Evolutionary conservation across 768 basidiomycete genomes (phyloP).

Genomic region (Hygrophoropsis aurantiaca): DNA sequence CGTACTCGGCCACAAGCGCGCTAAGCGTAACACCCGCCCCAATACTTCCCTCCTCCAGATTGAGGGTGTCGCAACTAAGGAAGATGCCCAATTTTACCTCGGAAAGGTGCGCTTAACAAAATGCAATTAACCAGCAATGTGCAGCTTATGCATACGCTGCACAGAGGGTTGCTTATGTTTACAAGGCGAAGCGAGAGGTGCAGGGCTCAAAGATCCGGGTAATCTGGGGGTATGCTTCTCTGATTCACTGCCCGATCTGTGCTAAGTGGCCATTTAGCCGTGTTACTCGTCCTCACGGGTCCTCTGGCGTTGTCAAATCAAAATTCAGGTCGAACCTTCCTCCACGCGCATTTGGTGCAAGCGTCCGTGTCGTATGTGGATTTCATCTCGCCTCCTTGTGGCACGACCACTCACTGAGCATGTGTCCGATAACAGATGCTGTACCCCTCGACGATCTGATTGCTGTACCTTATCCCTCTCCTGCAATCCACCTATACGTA

Average conservation of each 20-base stretch:
- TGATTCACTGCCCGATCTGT: not conserved
- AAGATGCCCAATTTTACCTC: conserved; percentile 97
- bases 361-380: conserved; percentile 87
- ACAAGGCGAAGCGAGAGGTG: conserved; percentile 93
- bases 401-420: too few relatives aligned
- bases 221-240: conserved; percentile 88
- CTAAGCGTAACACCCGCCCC: conserved; percentile 93
- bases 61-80: conserved; percentile 90
- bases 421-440: conserved; percentile 63
- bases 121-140: too few relatives aligned
- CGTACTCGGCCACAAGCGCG: conserved; percentile 97
- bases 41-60: conserved; percentile 97
- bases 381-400: too few relatives aligned
- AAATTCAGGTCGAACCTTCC: conserved; percentile 97
- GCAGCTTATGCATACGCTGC: too few relatives aligned
- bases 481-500: conserved; percentile 7
- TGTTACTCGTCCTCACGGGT: conserved; percentile 78
- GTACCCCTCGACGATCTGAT: conserved; percentile 84
- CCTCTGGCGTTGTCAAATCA: conserved; percentile 93
- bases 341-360: conserved; percentile 90
- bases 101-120: conserved; percentile 90
- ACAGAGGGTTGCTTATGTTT: conserved; percentile 96
- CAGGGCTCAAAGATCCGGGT: conserved; percentile 95
- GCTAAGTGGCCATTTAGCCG: not conserved
- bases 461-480: too few relatives aligned